Conservation (phyloP, 305 asterid genomes). For the Rubia occidens region DNA sequence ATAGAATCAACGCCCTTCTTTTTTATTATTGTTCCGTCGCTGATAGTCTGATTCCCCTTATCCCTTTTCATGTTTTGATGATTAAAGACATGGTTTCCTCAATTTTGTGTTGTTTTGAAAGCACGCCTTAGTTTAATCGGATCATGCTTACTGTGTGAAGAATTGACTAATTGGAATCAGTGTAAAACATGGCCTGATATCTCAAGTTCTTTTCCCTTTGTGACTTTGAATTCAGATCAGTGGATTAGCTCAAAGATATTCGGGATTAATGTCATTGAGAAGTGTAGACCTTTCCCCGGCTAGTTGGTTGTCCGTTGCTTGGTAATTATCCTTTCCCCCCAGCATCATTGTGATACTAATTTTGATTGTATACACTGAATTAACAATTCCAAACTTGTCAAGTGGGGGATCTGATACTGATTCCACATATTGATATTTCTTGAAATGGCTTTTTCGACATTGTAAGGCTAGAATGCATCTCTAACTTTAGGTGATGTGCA, state of each 20-base stretch:
- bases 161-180: slow-evolving; percentile 2
- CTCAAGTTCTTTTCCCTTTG: neutral
- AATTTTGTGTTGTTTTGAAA: neutral
- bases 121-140: slow-evolving; percentile 19
- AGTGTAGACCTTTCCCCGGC: slow-evolving; percentile 11
- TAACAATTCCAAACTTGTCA: neutral
- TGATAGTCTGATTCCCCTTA: slow-evolving; percentile 14
- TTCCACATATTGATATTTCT: no score
- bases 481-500: no score
- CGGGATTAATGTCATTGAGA: slow-evolving; percentile 9
- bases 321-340: slow-evolving; percentile 32
- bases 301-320: slow-evolving; percentile 95
- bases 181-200: slow-evolving; percentile 10
- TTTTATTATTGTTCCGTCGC: slow-evolving; percentile 14
- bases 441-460: no score
- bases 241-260: slow-evolving; percentile 3
- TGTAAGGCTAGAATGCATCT: no score
- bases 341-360: neutral
- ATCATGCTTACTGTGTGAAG: neutral
- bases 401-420: neutral
- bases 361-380: neutral
- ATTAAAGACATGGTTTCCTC: neutral
- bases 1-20: slow-evolving; percentile 18
- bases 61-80: slow-evolving; percentile 6
- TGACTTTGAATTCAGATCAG: slow-evolving; percentile 37